Evolutionary conservation across 1,139 yeast genomes (phyloP).

Genomic region (Spencermartinsiella ligniputridi): DNA sequence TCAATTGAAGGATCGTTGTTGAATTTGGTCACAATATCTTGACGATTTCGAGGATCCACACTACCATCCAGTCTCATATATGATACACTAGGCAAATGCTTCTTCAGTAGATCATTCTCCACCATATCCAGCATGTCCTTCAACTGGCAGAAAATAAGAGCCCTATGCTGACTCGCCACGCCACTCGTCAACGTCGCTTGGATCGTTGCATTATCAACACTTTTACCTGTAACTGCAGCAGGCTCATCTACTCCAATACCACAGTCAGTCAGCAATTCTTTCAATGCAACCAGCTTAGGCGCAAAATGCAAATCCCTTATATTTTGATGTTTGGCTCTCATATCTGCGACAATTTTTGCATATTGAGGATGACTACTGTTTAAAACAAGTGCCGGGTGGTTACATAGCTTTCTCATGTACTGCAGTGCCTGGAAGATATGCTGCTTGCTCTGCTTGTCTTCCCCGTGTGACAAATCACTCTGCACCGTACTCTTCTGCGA

Average conservation of each 20-base stretch:
- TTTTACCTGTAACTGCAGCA: constrained; percentile 25
- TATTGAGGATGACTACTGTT: constrained; percentile 83
- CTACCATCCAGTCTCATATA: constrained; percentile 95
- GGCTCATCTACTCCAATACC: constrained; percentile 69
- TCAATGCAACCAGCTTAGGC: constrained; percentile 82
- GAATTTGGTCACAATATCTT: constrained; percentile 84
- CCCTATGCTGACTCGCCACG: constrained; percentile 93
- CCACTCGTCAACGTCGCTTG: constrained; percentile 51
- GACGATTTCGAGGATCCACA: constrained; percentile 90
- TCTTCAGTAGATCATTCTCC: constrained; percentile 79
- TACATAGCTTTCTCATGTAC: constrained; percentile 94
- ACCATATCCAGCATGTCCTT: constrained; percentile 98
- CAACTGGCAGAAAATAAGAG: constrained; percentile 90
- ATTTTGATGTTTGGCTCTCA: constrained; percentile 55
- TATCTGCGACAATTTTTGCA: constrained; percentile 54
- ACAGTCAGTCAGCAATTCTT: constrained; percentile 80
- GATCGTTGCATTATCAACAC: constrained; percentile 22
- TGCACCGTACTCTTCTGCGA: constrained; percentile 75
- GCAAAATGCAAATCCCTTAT: constrained; percentile 77
- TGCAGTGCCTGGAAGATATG: constrained; percentile 97
- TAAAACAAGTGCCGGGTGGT: constrained; percentile 93
- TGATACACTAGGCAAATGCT: constrained; percentile 84
- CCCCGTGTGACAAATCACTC: constrained; percentile 50
- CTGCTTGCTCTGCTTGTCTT: constrained; percentile 56
- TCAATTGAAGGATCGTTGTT: constrained; percentile 97